Conservation (phyloP, 176 grass and related monocot species). For the Coix lacrymajobi region DNA sequence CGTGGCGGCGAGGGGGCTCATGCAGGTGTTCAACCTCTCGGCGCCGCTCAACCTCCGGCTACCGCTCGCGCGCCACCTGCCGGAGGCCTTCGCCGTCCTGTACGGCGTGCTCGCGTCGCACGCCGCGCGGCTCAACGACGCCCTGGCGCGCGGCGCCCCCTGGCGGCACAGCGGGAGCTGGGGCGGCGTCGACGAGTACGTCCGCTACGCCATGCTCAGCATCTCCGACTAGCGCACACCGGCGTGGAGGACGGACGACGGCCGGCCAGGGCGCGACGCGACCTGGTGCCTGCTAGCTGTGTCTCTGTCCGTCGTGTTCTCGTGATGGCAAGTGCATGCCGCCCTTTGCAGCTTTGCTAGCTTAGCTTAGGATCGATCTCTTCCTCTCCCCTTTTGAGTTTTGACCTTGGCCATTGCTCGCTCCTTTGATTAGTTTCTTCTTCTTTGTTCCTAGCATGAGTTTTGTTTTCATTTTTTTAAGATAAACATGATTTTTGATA, state of each 20-base stretch:
- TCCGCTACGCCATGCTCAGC: conserved; percentile 30
- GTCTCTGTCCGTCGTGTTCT: too few relatives aligned
- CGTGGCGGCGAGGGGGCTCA: conserved; percentile 16
- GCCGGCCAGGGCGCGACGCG: too few relatives aligned
- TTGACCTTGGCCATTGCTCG: not conserved
- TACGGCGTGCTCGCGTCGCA: not conserved
- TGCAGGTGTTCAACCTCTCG: conserved; percentile 33
- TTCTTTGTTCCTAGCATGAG: too few relatives aligned
- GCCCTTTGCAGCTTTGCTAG: not conserved
- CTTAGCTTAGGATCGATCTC: not conserved
- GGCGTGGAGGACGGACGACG: not conserved
- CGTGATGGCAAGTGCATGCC: not conserved
- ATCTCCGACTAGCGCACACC: not conserved
- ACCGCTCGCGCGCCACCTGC: conserved; percentile 19
- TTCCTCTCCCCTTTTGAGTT: not conserved
- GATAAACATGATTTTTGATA: not conserved
- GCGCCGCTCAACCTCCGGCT: conserved; percentile 27
- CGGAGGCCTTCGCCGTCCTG: conserved; percentile 24
- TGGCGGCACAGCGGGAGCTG: not conserved
- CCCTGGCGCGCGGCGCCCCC: not conserved
- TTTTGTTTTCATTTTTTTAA: too few relatives aligned
- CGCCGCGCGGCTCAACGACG: conserved; percentile 10
- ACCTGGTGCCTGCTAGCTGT: not conserved
- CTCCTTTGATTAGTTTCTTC: not conserved
- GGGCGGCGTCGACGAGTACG: not conserved